A percentile compares a stretch with the other conserved stretches of the same genome.
Evolutionary conservation across 208 protist species (phyloP).

Genomic region (Willaertia magna): DNA sequence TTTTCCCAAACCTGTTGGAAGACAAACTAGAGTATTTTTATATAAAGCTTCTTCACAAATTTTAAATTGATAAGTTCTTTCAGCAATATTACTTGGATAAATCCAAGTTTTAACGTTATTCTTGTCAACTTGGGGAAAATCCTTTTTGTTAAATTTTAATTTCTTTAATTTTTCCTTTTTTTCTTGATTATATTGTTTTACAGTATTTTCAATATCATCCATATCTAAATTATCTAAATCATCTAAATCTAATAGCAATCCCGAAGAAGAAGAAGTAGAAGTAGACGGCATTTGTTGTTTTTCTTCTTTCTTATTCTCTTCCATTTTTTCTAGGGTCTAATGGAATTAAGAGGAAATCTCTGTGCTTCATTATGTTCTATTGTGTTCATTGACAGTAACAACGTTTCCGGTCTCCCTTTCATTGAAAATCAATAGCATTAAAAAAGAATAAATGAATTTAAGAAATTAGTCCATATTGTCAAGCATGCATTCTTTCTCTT

Average conservation of each 20-base stretch:
- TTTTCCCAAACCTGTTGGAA: conserved; percentile 64
- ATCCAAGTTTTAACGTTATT: conserved; percentile 7
- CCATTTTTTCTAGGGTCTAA: too few species aligned
- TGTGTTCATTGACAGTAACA: too few species aligned
- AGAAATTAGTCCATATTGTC: too few species aligned
- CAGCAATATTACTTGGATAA: conserved; percentile 19
- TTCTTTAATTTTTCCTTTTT: background rate
- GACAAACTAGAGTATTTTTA: conserved; percentile 46
- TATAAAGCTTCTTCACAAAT: conserved; percentile 32
- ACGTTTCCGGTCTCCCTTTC: too few species aligned
- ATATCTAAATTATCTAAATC: background rate
- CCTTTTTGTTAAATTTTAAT: background rate
- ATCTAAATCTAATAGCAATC: background rate
- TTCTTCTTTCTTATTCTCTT: too few species aligned
- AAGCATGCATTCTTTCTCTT: too few species aligned
- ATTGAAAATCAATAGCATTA: too few species aligned
- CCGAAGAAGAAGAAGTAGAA: too few species aligned
- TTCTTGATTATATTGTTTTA: background rate
- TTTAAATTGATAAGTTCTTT: conserved; percentile 33
- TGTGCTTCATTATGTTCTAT: too few species aligned
- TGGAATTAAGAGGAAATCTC: too few species aligned
- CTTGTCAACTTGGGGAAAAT: background rate
- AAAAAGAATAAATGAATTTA: too few species aligned
- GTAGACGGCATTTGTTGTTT: too few species aligned
- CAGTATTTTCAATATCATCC: background rate